Evolutionary conservation across 768 basidiomycete genomes (phyloP), one percentile per base, ranked within the genome.

Genomic region (Phaeolepiota aurea): DNA sequence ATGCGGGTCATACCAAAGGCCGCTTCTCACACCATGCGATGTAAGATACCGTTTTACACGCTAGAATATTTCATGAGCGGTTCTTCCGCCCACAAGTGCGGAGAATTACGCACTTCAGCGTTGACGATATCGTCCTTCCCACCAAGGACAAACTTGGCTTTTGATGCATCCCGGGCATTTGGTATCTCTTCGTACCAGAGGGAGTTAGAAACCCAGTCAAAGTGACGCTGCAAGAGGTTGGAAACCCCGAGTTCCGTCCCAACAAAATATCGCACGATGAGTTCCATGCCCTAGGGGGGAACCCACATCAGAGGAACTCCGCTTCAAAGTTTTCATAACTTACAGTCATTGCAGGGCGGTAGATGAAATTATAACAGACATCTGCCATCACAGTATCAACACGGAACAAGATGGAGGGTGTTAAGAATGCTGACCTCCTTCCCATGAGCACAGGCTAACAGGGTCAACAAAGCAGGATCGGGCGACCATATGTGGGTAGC

Each of bases 391-490:
- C n/a, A n/a, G n/a, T n/a, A n/a, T n/a, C n/a, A n/a, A n/a, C n/a
- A n/a, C n/a, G n/a, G n/a, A n/a, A n/a, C n/a, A n/a, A n/a, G n/a
- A n/a, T n/a, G n/a, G n/a, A n/a, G n/a, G n/a, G n/a, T n/a, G n/a
- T n/a, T n/a, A n/a, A 28, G n/a, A 28, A 28, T 5, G 68, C 75
- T 44, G 50, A 84, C 86, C 84, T 44, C 90, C 91, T 73, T 96
- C 92, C 91, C 91, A 97, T 4, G 84, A 78, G 58, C 89, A 92
- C 59, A 92, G 89, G 0, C 83, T 77, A 20, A 87, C 83, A 5
- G 93, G 90, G 54, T 98, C 93, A 21, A 92, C 82, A 53, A 96
- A 91, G 55, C 87, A 90, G 5, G 82, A 91, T 2, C 90, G 74
- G 1, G 65, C 62, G 34, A 84, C 63, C 50, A 94, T 68, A 14